Conservation (phyloP, 73 alveolate species). For the Tetrahymena borealis region DNA sequence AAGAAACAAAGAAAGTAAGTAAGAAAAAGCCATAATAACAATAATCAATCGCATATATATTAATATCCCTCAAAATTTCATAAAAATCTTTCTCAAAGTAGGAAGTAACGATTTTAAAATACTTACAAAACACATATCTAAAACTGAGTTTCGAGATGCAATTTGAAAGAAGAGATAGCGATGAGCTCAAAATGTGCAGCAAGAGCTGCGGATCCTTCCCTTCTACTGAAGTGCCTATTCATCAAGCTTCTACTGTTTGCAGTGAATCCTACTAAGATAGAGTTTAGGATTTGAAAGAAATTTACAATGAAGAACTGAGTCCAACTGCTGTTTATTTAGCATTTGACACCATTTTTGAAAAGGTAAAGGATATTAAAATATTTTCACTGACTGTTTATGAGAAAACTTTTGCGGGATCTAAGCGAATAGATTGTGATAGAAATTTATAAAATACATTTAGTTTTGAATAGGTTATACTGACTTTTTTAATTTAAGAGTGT, state of each 20-base stretch:
- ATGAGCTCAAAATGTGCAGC: not conserved
- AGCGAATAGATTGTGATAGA: no score
- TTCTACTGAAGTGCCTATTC: not conserved
- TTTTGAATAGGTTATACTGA: no score
- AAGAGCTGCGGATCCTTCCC: not conserved
- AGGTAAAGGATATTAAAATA: not conserved
- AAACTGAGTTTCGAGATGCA: not conserved
- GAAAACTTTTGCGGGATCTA: no score
- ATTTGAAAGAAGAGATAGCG: not conserved
- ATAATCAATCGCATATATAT: no score
- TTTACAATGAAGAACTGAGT: slow-evolving; percentile 35
- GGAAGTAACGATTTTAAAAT: not conserved
- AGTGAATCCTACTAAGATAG: not conserved
- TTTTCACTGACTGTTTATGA: not conserved
- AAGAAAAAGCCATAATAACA: no score
- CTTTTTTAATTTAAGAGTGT: no score
- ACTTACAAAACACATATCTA: not conserved
- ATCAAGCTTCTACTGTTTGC: not conserved
- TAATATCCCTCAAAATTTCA: not conserved
- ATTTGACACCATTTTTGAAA: not conserved
- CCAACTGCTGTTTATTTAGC: slow-evolving; percentile 42
- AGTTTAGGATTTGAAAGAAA: slow-evolving; percentile 17
- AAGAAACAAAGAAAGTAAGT: no score
- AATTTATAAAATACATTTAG: no score
- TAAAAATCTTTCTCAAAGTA: not conserved